phyloP scores from a whole-genome alignment of 208 protist genomes.

The Crithidia thermophila region DNA sequence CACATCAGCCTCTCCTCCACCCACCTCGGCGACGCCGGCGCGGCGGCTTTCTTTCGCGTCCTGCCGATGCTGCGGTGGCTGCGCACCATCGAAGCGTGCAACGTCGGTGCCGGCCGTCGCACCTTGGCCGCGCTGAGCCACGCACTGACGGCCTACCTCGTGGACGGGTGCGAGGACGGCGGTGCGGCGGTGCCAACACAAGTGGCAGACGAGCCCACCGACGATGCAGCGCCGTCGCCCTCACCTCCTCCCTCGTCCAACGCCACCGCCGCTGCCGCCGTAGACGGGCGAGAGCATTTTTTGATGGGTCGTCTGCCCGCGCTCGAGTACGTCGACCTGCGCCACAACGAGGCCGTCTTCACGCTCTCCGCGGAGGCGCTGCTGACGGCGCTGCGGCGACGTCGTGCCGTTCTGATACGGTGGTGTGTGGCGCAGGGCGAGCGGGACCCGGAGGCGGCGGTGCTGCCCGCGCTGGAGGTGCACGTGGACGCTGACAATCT shows the following conservation, averaged over 20 bases:
- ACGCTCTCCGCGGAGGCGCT: constrained; percentile 14
- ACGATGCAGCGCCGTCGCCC: no score
- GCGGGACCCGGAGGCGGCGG: neutral
- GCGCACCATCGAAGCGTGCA: constrained; percentile 43
- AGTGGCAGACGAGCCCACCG: neutral
- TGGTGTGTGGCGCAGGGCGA: constrained; percentile 9
- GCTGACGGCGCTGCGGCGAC: constrained; percentile 17
- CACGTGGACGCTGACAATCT: constrained; percentile 10
- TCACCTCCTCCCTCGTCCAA: no score
- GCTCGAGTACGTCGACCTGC: constrained; percentile 27
- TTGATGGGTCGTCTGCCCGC: constrained; percentile 27
- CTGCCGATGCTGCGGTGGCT: constrained; percentile 74
- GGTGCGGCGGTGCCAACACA: neutral
- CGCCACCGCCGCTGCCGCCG: neutral
- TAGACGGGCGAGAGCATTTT: neutral
- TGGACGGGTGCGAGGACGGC: constrained; percentile 19
- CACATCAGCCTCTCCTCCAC: constrained; percentile 51
- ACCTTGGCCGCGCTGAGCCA: constrained; percentile 33
- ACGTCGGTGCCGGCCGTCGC: constrained; percentile 48
- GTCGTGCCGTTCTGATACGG: constrained; percentile 3
- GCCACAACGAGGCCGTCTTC: constrained; percentile 27
- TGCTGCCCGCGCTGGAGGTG: constrained; percentile 28
- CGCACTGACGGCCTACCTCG: constrained; percentile 16
- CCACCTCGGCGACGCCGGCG: constrained; percentile 72
- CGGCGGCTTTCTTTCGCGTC: constrained; percentile 63